These are phyloP conservation scores for Bothriochloa decipiens DNA, from an alignment of 176 grass and related monocot genomes.

Conservation along the genomic window DNA sequence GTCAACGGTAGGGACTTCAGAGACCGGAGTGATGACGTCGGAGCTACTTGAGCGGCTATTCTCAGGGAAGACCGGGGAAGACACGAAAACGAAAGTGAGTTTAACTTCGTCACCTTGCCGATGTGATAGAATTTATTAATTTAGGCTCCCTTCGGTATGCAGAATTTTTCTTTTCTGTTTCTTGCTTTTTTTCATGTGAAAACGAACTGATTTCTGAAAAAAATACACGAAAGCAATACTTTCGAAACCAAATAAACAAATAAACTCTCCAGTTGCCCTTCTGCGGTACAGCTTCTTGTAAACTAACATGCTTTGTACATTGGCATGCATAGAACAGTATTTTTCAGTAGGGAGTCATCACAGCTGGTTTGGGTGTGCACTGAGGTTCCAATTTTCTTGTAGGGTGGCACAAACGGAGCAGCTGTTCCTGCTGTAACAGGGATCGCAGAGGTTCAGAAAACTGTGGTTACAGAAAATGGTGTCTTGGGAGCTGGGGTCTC, in stretches of 20 bases:
- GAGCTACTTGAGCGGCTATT: slow-evolving; percentile 75
- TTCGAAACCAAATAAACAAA: background rate
- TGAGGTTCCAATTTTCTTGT: slow-evolving; percentile 15
- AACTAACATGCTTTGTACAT: background rate
- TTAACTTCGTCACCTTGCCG: background rate
- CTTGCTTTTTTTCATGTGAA: no score
- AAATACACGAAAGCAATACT: background rate
- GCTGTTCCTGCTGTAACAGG: slow-evolving; percentile 50
- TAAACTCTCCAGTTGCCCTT: background rate
- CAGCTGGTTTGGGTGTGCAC: background rate
- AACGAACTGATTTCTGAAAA: no score
- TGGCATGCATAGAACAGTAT: background rate
- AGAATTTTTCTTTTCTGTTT: no score
- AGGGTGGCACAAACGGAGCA: slow-evolving; percentile 74
- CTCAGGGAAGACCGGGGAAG: slow-evolving; percentile 29
- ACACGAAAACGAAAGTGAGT: slow-evolving; percentile 43
- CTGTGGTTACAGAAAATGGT: slow-evolving; percentile 52
- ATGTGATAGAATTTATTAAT: no score
- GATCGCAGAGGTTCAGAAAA: slow-evolving; percentile 60
- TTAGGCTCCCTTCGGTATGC: no score
- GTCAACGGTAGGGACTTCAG: slow-evolving; percentile 57
- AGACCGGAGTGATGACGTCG: slow-evolving; percentile 82
- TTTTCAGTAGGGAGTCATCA: background rate
- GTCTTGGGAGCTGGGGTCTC: slow-evolving; percentile 46
- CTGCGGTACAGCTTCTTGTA: background rate